Base-by-base conservation (phyloP, 768 basidiomycete genomes). In the Boletus coccyginus region DNA sequence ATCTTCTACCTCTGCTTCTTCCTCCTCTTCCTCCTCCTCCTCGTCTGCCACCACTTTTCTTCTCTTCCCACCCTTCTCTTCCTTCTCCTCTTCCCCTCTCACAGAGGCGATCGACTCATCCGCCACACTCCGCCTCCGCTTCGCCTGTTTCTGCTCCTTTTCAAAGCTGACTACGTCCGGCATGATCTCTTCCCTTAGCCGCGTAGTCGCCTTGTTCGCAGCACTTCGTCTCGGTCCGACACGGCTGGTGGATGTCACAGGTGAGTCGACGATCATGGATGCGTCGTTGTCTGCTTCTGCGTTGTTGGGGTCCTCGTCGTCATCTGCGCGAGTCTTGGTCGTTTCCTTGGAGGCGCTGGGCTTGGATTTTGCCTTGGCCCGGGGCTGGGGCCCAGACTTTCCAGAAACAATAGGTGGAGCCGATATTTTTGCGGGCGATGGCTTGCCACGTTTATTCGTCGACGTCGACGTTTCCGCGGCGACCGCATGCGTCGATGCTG, bases 101-200 rank as follows among this genome's bases (percentile, higher is more conserved):
- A 43, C 12, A 17, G 58, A 53, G 10, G 42, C 29, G 6, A 58
- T 36, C 1, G 61, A 62, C 66, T 72, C 64, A 65, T 73, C 71
- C 60, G 70, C 70, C 66, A 67, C 55, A 46, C 67, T 65, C 33
- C 71, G 68, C 55, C 65, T 57, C 43, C 67, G 67, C 63, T 73
- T 73, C 39, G 56, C 62, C 50, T 66, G 71, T 61, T 81, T 81
- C 75, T 81, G 77, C 73, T 93, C 86, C 62, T 81, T 80, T 67
- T 92, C 82, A 63, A 78, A 93, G 54, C 76, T 81, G 40, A 85
- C 60, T 3, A 91, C 77, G 61, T 94, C 92, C 0, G 91, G 91
- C 85, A 93, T 92, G 54, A 93, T 74, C 50, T 75, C 73, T 9
- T 80, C 74, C 43, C 74, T 75, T 46, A 84, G 62, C 41, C 73